Evolutionary conservation across 192 early-diverging fungal genomes (phyloP), one percentile per base, ranked within the genome.

Genomic region (Funneliformis geosporum): DNA sequence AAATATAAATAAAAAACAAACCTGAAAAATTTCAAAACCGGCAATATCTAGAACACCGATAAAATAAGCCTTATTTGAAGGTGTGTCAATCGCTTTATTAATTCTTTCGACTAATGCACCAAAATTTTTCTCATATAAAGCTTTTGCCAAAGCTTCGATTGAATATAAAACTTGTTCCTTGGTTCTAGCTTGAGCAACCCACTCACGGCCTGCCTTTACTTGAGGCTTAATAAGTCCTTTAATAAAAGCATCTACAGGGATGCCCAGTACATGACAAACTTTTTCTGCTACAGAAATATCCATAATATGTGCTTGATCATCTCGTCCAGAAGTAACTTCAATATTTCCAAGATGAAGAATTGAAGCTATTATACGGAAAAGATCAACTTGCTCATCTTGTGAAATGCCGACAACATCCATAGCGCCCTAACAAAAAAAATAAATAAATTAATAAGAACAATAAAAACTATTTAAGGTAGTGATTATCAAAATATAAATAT

Each of bases 11-110:
- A n/a, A n/a, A 33, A 79, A 68, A 62, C 60, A 79, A 82, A 94
- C 93, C 84, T 98, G 94, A 81, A 99, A 97, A 73, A 99, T 98
- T 87, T 99, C 98, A 85, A 99, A 99, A 23, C 98, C 98, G 10
- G 96, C 96, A 88, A 99, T 99, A 87, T 99, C 98, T 11, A 99
- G 84, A 39, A 99, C 98, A 44, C 98, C 98, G 83, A 99, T 98
- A 73, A 97, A 99, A 4, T 90, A 90, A 7, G 87, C 78, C 78
- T 95, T 97, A 47, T 93, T 89, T 43, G 88, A 87, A 0, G 92
- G 88, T 4, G 86, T 85, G 79, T 91, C 88, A 71, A 89, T 90
- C 5, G 94, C 91, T 10, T 86, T 81, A 82, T 99, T 99, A 84
- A 99, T 96, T 21, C 93, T 87, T 50, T 92, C 93, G 10, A 99